Conservation (phyloP, 768 basidiomycete genomes). For the Atractiella rhizophila region DNA sequence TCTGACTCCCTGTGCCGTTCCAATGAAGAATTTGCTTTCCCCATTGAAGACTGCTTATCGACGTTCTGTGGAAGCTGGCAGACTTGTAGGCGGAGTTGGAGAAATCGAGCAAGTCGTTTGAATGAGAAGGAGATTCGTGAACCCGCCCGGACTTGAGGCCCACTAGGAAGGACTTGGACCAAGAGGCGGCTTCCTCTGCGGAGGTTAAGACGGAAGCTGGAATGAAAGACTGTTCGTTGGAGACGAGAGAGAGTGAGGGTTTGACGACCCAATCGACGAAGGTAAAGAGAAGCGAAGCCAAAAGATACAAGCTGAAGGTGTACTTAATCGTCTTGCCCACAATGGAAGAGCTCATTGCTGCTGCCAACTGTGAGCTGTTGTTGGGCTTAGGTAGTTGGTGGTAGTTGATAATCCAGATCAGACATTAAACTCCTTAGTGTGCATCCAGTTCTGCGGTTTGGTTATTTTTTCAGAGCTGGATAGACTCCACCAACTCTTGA, state of each 20-base stretch:
- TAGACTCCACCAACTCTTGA: too few species aligned
- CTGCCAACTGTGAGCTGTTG: too few species aligned
- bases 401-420: too few species aligned
- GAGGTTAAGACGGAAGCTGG: background rate
- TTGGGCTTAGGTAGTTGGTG: too few species aligned
- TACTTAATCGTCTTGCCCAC: too few species aligned
- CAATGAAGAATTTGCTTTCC: constrained; percentile 1
- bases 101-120: background rate
- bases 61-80: constrained; percentile 8
- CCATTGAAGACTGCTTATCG: constrained; percentile 2
- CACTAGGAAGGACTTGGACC: background rate
- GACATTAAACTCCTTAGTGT: too few species aligned
- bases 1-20: background rate
- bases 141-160: background rate
- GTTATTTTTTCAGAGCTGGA: too few species aligned
- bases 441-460: too few species aligned
- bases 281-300: constrained; percentile 14
- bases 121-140: background rate
- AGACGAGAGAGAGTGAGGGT: constrained; percentile 6
- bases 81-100: constrained; percentile 11
- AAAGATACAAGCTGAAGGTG: constrained; percentile 9
- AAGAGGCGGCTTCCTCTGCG: background rate
- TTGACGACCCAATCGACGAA: constrained; percentile 9
- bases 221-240: background rate
- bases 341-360: too few species aligned